These are phyloP conservation scores for Plicaturopsis crispa DNA, from an alignment of 768 basidiomycete genomes.

Conservation along the genomic window DNA sequence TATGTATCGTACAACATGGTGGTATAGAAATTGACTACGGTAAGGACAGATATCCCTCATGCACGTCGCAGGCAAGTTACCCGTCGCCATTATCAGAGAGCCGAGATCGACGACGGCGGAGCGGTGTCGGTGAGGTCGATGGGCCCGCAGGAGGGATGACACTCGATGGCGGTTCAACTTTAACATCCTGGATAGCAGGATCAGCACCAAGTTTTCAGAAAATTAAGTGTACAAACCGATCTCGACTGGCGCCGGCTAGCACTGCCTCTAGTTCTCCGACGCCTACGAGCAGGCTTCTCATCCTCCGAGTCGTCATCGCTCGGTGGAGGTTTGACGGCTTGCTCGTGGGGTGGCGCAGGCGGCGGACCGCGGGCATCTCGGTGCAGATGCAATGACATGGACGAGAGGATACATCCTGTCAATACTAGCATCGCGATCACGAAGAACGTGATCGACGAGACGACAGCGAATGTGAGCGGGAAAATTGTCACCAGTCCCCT, in stretches of 20 bases:
- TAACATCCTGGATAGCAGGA: constrained; percentile 16
- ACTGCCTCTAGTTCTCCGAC: constrained; percentile 1
- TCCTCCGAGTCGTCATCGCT: neutral
- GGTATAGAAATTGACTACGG: no score
- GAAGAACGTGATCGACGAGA: constrained; percentile 39
- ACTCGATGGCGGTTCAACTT: constrained; percentile 21
- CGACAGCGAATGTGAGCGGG: constrained; percentile 48
- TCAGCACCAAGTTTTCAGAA: no score
- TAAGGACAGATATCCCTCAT: no score
- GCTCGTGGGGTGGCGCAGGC: neutral
- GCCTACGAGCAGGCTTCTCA: no score
- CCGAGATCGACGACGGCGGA: constrained; percentile 42
- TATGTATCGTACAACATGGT: no score
- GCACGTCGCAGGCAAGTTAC: no score
- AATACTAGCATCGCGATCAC: constrained; percentile 37
- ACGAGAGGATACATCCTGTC: constrained; percentile 46
- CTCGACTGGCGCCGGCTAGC: constrained; percentile 15
- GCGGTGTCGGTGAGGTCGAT: constrained; percentile 19
- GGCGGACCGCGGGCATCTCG: no score
- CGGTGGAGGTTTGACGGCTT: neutral
- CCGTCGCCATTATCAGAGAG: constrained; percentile 24
- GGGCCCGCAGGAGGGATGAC: constrained; percentile 22
- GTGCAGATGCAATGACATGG: no score
- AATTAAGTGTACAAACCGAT: no score
- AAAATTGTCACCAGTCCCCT: constrained; percentile 69